Base-by-base conservation (phyloP, 1,139 yeast genomes). In the Protomyces arabidopsidicola region DNA sequence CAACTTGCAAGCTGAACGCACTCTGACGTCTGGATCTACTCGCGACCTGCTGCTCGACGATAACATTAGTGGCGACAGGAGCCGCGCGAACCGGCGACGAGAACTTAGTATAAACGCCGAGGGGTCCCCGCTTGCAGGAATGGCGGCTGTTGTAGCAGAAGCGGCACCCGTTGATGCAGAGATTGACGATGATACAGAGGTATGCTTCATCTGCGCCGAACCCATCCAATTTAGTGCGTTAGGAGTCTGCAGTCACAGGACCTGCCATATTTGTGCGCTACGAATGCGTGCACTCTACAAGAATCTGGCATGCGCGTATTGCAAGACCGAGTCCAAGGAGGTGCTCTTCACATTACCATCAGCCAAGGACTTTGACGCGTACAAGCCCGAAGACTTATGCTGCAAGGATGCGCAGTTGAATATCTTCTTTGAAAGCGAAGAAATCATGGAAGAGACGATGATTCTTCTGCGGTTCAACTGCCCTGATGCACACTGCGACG, bases 121-220 rank as follows among this genome's bases (percentile, higher is more conserved):
- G 9, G 31, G 8, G 8, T 8, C 31, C 4, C 9, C 31, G 31
- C 31, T 27, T 8, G 31, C 31, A 27, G 31, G 9, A 27, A 27
- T 27, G 31, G 31, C 31, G 31, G 31, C 31, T 27, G 31, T 8
- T 14, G 42, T 6, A 36, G 14, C 42, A 36, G 42, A 6, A 36
- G 14, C 42, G 3, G 42, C 42, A 36, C 9, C 42, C 3, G 16
- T 36, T 5, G 42, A 5, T 6, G 42, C 48, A 42, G 48, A n/a
- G 22, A 18, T 42, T 5, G 78, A 73, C 4, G 77, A 73, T 16
- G 77, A 75, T 20, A 68, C 70, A 9, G 83, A 81, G 34, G 74
- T 78, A 34, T 91, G 98, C 77, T 75, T 90, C 48, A 89, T 93
- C 65, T 93, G 99, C 77, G 95, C 98, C 0, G 87, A 88, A 58